Percentiles rank a stretch among this genome's conserved stretches.
Conservation (phyloP, 2,329 filamentous ascomycete species). For the Penicillium sp. region DNA sequence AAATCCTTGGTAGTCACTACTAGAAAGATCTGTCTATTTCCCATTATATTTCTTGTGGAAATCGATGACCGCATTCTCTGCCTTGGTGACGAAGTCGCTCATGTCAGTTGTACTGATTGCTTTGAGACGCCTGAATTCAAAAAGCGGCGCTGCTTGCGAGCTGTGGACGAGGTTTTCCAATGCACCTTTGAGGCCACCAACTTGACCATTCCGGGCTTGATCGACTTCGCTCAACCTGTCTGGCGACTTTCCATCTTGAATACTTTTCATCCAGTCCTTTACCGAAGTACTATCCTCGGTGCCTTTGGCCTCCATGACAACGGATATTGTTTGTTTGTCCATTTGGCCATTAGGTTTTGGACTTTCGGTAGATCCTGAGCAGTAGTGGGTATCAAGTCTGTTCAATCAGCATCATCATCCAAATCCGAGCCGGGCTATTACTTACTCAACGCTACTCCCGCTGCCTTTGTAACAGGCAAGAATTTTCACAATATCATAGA, state of each 20-base stretch:
- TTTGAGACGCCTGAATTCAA: background rate
- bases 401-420: background rate
- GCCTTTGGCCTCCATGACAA: background rate
- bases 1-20: no score
- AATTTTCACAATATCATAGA: background rate
- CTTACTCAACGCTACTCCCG: background rate
- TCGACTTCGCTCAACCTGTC: background rate
- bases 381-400: background rate
- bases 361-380: background rate
- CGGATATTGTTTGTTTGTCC: background rate
- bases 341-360: background rate
- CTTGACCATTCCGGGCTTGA: background rate
- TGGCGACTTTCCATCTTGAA: background rate
- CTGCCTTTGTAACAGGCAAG: background rate
- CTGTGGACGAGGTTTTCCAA: background rate
- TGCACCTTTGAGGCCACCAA: background rate
- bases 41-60: no score
- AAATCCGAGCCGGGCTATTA: background rate
- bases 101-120: background rate
- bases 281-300: background rate
- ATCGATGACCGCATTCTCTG: background rate
- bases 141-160: background rate
- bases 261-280: background rate
- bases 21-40: no score
- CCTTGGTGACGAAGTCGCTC: background rate